These are phyloP conservation scores for Cystoderma amianthinum DNA, from an alignment of 768 basidiomycete species.

Conservation along the genomic window DNA sequence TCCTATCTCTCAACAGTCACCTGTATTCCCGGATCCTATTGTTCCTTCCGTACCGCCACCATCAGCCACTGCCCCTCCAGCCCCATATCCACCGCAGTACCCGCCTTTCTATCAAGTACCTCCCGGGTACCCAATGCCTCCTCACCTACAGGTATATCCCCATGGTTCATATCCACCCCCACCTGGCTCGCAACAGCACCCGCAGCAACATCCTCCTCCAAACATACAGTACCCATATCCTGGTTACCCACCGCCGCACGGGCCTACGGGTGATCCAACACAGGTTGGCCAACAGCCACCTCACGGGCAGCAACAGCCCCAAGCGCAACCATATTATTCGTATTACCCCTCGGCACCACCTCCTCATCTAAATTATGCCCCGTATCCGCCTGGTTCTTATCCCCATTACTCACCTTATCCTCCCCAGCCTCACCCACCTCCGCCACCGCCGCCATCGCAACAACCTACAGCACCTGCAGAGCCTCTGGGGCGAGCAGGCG, in stretches of 20 bases:
- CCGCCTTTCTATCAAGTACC: conserved; percentile 21
- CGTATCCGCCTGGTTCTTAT: conserved; percentile 7
- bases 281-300: not conserved
- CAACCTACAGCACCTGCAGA: conserved; percentile 2
- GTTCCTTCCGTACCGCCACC: too few species aligned
- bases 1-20: too few species aligned
- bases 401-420: conserved; percentile 4
- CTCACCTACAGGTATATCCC: conserved; percentile 5
- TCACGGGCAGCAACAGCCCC: not conserved
- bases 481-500: conserved; percentile 1
- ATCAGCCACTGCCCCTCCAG: conserved; percentile 3
- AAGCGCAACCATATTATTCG: conserved; percentile 3
- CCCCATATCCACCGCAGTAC: conserved; percentile 22
- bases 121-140: conserved; percentile 4
- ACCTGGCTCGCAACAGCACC: conserved; percentile 1
- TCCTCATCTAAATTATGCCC: conserved; percentile 7
- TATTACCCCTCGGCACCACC: conserved; percentile 5
- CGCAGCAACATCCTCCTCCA: conserved; percentile 1
- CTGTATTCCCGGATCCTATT: conserved; percentile 18
- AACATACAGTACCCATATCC: conserved; percentile 6
- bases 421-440: conserved; percentile 6
- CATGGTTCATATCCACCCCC: conserved; percentile 5
- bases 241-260: conserved; percentile 5
- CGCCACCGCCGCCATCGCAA: too few species aligned
- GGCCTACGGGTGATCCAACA: not conserved